A percentile compares a stretch with the other conserved stretches of the same genome.
Evolutionary conservation across 352 stramenopile species (phyloP).

Genomic region (Phytophthora melonis): DNA sequence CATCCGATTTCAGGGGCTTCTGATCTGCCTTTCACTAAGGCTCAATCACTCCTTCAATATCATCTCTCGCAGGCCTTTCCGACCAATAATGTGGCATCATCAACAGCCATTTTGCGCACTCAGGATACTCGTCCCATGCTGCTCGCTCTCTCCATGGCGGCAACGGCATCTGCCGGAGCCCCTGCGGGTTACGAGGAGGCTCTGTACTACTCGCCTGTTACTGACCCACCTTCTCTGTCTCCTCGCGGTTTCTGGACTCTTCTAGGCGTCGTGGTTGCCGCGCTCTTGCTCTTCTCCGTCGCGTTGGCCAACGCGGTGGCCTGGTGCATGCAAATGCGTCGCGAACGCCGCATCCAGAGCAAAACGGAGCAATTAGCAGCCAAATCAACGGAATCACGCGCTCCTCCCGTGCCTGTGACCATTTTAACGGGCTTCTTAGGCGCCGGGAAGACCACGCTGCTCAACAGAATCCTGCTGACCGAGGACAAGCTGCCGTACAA

Average conservation of each 20-base stretch:
- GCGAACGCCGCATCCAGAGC: conserved; percentile 61
- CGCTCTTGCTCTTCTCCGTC: conserved; percentile 62
- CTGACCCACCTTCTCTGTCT: conserved; percentile 19
- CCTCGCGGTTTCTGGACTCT: conserved; percentile 36
- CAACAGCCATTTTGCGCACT: background rate
- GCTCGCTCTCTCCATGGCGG: conserved; percentile 8
- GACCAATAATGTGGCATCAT: background rate
- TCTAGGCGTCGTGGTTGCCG: conserved; percentile 39
- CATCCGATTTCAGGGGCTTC: too few species aligned
- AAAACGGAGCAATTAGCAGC: conserved; percentile 64
- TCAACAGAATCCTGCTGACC: conserved; percentile 95
- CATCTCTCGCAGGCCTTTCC: background rate
- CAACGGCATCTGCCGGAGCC: conserved; percentile 4
- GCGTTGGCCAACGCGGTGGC: conserved; percentile 70
- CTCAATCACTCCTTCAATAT: background rate
- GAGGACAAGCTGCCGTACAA: conserved; percentile 89
- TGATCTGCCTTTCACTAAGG: too few species aligned
- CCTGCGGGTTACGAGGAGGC: conserved; percentile 6
- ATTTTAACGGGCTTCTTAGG: conserved; percentile 96
- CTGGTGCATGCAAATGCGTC: conserved; percentile 70
- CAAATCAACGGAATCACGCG: conserved; percentile 2
- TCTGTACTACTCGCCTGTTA: conserved; percentile 1
- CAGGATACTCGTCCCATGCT: conserved; percentile 9
- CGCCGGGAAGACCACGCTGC: conserved; percentile 96
- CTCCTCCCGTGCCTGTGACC: conserved; percentile 80